A percentile compares a stretch with the other conserved stretches of the same genome.
Evolutionary conservation across 129 eudicot genomes (phyloP).

Genomic region (Glebionis coronaria): DNA sequence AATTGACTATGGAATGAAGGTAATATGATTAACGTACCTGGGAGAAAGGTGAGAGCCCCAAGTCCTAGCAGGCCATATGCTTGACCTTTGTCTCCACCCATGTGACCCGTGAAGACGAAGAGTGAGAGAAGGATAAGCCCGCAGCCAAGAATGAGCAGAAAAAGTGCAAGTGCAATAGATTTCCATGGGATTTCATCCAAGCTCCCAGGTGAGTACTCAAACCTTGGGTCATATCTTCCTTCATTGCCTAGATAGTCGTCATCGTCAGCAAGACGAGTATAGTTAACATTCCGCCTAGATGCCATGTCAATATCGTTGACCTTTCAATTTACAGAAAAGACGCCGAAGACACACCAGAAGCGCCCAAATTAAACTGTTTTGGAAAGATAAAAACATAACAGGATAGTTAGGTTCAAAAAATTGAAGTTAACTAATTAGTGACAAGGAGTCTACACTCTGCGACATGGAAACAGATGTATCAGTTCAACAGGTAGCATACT

Average conservation of each 20-base stretch:
- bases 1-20: neutral
- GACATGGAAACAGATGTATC: neutral
- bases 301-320: conserved; percentile 43
- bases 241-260: conserved; percentile 47
- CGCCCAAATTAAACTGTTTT: conserved; percentile 9
- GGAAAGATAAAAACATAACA: neutral
- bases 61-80: conserved; percentile 91
- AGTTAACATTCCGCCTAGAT: conserved; percentile 60
- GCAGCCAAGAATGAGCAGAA: conserved; percentile 71
- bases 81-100: conserved; percentile 90
- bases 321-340: neutral
- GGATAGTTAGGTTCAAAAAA: neutral
- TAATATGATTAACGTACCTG: conserved; percentile 43
- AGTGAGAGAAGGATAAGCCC: conserved; percentile 64
- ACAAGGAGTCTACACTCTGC: neutral
- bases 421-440: neutral
- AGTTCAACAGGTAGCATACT: conserved; percentile 15
- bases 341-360: conserved; percentile 13
- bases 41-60: conserved; percentile 79
- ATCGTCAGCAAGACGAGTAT: conserved; percentile 62
- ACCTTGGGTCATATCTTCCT: conserved; percentile 67
- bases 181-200: conserved; percentile 86
- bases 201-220: conserved; percentile 66
- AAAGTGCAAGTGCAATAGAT: conserved; percentile 80
- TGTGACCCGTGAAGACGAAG: conserved; percentile 83